phyloP scores from a whole-genome alignment of 768 basidiomycete species.

The Mycena olivaceomarginata region DNA sequence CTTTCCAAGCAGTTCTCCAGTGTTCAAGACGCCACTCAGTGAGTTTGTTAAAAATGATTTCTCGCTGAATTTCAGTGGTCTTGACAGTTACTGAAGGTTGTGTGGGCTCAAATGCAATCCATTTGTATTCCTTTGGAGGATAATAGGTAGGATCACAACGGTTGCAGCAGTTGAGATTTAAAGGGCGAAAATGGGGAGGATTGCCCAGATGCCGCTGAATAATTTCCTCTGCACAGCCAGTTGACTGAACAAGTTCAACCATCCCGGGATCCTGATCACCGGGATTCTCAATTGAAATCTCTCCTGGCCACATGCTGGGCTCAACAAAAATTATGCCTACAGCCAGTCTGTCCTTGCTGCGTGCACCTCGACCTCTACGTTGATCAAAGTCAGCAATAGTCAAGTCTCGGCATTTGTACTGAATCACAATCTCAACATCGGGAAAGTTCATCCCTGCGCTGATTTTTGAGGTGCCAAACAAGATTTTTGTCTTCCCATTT shows the following conservation, averaged over 20 bases:
- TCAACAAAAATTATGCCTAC: constrained; percentile 31
- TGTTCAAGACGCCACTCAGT: constrained; percentile 9
- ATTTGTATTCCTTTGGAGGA: constrained; percentile 10
- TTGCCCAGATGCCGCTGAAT: constrained; percentile 17
- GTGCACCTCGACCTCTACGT: constrained; percentile 18
- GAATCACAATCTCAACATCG: constrained; percentile 35
- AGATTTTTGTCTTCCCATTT: constrained; percentile 27
- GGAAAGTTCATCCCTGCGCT: not conserved
- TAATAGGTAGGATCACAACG: constrained; percentile 33
- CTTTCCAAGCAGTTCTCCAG: constrained; percentile 25
- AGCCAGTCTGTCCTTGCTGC: not conserved
- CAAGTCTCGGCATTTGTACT: constrained; percentile 29
- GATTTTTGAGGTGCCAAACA: constrained; percentile 23
- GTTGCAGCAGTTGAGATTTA: constrained; percentile 15
- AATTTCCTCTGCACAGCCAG: constrained; percentile 14
- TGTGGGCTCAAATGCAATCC: not conserved
- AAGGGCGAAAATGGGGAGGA: no score
- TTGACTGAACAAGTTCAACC: constrained; percentile 25
- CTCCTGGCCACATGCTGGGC: constrained; percentile 26
- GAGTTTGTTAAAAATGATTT: not conserved
- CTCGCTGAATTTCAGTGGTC: constrained; percentile 5
- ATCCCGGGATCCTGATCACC: constrained; percentile 19
- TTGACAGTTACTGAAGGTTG: not conserved
- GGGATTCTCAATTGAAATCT: not conserved
- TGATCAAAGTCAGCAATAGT: constrained; percentile 41